Evolutionary conservation across 306 rosid species (phyloP).

Genomic region (Alnus rubra): DNA sequence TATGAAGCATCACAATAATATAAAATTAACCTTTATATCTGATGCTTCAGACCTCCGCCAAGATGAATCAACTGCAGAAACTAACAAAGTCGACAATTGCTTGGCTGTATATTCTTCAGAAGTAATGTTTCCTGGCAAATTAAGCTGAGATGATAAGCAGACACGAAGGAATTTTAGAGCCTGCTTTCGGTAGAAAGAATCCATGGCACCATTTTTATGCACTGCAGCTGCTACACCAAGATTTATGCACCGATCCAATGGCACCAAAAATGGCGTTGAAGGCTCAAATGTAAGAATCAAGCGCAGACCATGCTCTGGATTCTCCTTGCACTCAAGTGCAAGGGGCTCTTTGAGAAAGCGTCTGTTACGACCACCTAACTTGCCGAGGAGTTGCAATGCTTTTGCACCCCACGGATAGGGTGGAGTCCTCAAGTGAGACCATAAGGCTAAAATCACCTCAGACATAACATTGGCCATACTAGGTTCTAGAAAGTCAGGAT

Average conservation of each 20-base stretch:
- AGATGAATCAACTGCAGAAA: conserved; percentile 72
- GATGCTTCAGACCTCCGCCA: conserved; percentile 70
- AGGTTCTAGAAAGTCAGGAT: conserved; percentile 98
- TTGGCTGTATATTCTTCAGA: conserved; percentile 74
- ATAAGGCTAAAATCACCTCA: conserved; percentile 85
- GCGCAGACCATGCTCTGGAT: conserved; percentile 97
- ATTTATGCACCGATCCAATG: conserved; percentile 97
- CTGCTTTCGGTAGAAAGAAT: conserved; percentile 81
- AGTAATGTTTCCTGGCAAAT: conserved; percentile 82
- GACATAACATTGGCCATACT: conserved; percentile 97
- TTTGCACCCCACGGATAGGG: conserved; percentile 96
- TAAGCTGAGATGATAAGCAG: conserved; percentile 93
- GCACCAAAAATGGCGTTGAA: conserved; percentile 95
- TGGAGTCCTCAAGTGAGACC: conserved; percentile 94
- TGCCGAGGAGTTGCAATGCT: conserved; percentile 97
- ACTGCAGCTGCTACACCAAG: conserved; percentile 89
- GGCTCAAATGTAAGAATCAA: conserved; percentile 98
- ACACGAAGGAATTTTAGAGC: conserved; percentile 88
- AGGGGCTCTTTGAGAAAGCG: conserved; percentile 97
- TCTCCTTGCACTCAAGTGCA: conserved; percentile 94
- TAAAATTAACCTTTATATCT: conserved; percentile 66
- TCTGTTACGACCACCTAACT: conserved; percentile 97
- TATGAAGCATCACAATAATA: conserved; percentile 9
- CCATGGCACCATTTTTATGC: conserved; percentile 70
- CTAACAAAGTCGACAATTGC: conserved; percentile 71